A percentile compares a stretch with the other conserved stretches of the same genome.
Evolutionary conservation across 179 eudicot genomes (phyloP).

Genomic region (Silene noctiflora): DNA sequence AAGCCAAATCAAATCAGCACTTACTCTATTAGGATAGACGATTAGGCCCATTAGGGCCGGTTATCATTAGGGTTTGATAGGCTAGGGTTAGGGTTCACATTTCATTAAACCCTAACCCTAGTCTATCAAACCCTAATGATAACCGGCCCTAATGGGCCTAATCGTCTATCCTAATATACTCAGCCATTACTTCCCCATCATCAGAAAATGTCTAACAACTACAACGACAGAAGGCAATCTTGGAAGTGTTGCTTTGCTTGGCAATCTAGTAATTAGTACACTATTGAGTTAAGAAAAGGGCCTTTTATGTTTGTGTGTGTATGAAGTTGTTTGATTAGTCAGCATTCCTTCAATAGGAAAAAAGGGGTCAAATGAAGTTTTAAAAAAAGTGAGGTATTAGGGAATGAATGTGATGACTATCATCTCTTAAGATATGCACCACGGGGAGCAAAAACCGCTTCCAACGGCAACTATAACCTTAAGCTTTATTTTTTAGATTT

Average conservation of each 20-base stretch:
- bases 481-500: conserved; percentile 29
- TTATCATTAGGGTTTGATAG: no score
- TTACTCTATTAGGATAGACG: no score
- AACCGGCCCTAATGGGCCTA: no score
- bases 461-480: conserved; percentile 11
- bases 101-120: no score
- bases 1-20: conserved; percentile 46
- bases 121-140: no score
- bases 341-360: conserved; percentile 36
- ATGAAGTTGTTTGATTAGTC: conserved; percentile 32
- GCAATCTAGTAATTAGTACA: conserved; percentile 29
- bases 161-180: no score
- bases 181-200: conserved; percentile 78
- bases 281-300: conserved; percentile 25
- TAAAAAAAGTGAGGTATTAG: conserved; percentile 25
- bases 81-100: no score
- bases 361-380: conserved; percentile 24
- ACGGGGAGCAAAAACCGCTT: conserved; percentile 21
- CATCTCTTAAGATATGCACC: conserved; percentile 32
- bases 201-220: conserved; percentile 54
- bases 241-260: conserved; percentile 16
- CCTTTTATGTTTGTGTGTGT: conserved; percentile 32
- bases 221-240: conserved; percentile 10
- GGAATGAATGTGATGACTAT: conserved; percentile 36
- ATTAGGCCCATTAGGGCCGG: no score